These are phyloP conservation scores for Aspergillus luchuensis DNA, from an alignment of 2,329 filamentous ascomycete genomes.

Conservation along the genomic window DNA sequence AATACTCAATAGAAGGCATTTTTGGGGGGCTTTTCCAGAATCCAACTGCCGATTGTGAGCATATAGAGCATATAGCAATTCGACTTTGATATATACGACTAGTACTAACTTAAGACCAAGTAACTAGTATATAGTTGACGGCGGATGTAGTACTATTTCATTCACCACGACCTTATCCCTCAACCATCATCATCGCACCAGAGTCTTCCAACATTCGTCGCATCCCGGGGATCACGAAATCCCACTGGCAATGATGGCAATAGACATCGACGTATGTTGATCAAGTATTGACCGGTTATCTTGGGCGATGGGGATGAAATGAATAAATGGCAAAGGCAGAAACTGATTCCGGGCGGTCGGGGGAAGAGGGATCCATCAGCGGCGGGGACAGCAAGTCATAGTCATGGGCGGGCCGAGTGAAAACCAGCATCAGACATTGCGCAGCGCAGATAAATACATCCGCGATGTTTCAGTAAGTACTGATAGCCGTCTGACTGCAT, in stretches of 20 bases:
- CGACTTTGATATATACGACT: no score
- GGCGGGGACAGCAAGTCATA: background rate
- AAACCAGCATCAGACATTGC: background rate
- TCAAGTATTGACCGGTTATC: conserved; percentile 4
- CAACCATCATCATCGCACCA: conserved; percentile 24
- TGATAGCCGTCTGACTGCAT: background rate
- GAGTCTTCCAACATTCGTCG: conserved; percentile 21
- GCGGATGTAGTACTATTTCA: no score
- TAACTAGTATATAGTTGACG: no score
- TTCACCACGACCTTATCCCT: background rate
- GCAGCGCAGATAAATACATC: background rate
- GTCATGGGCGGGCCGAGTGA: background rate
- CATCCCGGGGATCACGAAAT: conserved; percentile 28
- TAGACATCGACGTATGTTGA: background rate
- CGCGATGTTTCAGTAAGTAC: background rate
- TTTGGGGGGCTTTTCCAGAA: no score
- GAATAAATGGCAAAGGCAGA: background rate
- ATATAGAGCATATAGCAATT: no score
- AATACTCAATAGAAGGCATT: no score
- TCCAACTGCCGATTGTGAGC: no score
- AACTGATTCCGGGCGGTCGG: background rate
- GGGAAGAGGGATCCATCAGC: no score
- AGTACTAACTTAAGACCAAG: no score
- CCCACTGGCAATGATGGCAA: conserved; percentile 28
- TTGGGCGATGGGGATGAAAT: background rate